Conservation (phyloP, 2,329 filamentous ascomycete genomes). For the Grosmannia clavigera region DNA sequence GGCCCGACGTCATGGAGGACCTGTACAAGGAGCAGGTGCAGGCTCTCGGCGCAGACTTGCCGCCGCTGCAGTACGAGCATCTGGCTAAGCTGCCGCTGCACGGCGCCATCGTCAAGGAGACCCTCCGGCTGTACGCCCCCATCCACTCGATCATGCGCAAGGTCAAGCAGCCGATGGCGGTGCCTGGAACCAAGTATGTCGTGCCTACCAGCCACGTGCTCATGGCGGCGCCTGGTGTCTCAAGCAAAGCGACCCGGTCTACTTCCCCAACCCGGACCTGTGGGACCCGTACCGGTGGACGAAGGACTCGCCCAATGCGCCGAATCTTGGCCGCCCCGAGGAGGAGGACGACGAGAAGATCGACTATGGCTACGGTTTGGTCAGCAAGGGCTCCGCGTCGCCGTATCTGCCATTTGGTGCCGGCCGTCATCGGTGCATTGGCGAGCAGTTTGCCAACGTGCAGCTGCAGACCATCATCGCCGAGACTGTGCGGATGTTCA, state of each 20-base stretch:
- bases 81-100: constrained; percentile 71
- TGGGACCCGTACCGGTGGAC: constrained; percentile 95
- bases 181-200: constrained; percentile 71
- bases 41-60: constrained; percentile 61
- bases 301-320: constrained; percentile 44
- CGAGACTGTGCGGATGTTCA: constrained; percentile 65
- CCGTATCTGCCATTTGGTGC: constrained; percentile 93
- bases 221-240: constrained; percentile 75
- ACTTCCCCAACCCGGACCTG: constrained; percentile 68
- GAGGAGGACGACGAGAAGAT: constrained; percentile 60
- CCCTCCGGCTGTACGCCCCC: constrained; percentile 77
- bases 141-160: constrained; percentile 93
- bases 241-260: constrained; percentile 51
- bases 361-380: constrained; percentile 87
- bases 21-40: constrained; percentile 66
- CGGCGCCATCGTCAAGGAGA: constrained; percentile 79
- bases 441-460: constrained; percentile 90
- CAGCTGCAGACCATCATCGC: constrained; percentile 80
- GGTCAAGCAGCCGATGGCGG: constrained; percentile 76
- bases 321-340: constrained; percentile 29
- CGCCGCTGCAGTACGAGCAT: constrained; percentile 63
- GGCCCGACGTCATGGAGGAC: constrained; percentile 57
- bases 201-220: constrained; percentile 72
- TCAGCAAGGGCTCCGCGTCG: constrained; percentile 79
- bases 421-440: constrained; percentile 86